Percentiles rank a stretch among this genome's conserved stretches.
Evolutionary conservation across 768 basidiomycete genomes (phyloP).

Genomic region (Infundibulicybe gibba): DNA sequence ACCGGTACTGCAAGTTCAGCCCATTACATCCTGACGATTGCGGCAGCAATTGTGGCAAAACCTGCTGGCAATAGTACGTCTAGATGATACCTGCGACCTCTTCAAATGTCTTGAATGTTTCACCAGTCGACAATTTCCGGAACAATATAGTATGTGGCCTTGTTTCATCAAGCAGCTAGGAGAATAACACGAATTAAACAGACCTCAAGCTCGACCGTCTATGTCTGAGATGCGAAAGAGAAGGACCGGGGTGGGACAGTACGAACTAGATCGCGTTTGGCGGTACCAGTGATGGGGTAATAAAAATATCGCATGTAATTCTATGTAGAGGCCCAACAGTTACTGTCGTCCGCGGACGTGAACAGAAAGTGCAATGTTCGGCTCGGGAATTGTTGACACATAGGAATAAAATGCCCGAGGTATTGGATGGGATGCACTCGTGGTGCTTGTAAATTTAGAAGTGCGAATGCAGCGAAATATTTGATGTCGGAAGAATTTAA

Average conservation of each 20-base stretch:
- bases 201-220: slow-evolving; percentile 23
- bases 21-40: slow-evolving; percentile 57
- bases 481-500: no score
- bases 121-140: slow-evolving; percentile 64
- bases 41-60: slow-evolving; percentile 50
- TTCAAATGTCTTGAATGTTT: slow-evolving; percentile 14
- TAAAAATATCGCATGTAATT: neutral
- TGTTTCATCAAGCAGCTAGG: no score
- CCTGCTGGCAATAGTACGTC: slow-evolving; percentile 79
- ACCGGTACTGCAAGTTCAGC: slow-evolving; percentile 70
- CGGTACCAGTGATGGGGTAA: neutral
- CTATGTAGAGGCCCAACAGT: no score
- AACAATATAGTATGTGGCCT: slow-evolving; percentile 51
- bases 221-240: slow-evolving; percentile 25
- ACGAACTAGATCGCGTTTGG: neutral
- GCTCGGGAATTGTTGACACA: no score
- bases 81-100: slow-evolving; percentile 3
- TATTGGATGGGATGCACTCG: no score
- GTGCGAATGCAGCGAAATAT: no score
- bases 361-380: neutral
- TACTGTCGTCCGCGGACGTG: neutral
- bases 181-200: slow-evolving; percentile 4
- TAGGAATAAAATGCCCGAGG: no score
- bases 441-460: no score
- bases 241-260: no score